Percentiles rank a stretch among this genome's conserved stretches.
These are phyloP conservation scores for Petrea volubilis DNA, from an alignment of 257 asterid genomes.

Conservation along the genomic window DNA sequence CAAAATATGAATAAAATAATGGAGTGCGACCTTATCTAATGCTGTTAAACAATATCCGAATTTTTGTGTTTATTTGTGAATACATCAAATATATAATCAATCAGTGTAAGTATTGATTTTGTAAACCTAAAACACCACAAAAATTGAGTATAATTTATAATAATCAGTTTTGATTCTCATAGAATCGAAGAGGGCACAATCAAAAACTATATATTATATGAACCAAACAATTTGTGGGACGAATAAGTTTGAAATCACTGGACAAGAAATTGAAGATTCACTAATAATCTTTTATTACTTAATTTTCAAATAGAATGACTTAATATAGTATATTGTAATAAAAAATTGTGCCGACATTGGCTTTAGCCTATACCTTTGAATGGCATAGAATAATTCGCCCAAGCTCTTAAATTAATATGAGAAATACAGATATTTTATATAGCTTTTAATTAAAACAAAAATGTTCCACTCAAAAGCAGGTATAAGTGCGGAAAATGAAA, in stretches of 20 bases:
- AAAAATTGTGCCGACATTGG: background rate
- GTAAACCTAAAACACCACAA: too few species aligned
- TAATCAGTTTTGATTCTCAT: too few species aligned
- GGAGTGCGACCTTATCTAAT: background rate
- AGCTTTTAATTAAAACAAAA: background rate
- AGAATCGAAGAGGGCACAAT: too few species aligned
- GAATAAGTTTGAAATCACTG: too few species aligned
- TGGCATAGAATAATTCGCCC: background rate
- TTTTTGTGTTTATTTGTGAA: too few species aligned
- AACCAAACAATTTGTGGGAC: too few species aligned
- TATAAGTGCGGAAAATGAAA: constrained; percentile 12
- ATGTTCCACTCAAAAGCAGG: background rate
- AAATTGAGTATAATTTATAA: too few species aligned
- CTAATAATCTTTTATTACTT: background rate
- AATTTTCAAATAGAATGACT: background rate
- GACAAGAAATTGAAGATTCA: background rate
- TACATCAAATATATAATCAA: too few species aligned
- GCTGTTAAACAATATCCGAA: too few species aligned
- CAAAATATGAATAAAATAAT: too few species aligned
- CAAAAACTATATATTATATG: too few species aligned
- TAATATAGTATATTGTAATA: background rate
- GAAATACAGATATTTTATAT: background rate
- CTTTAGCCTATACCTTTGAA: background rate
- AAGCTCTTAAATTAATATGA: background rate
- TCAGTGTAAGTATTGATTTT: too few species aligned